A percentile compares a stretch with the other conserved stretches of the same genome.
These are phyloP conservation scores for Aspergillus sp. DNA, from an alignment of 2,329 filamentous ascomycete genomes.

Conservation along the genomic window DNA sequence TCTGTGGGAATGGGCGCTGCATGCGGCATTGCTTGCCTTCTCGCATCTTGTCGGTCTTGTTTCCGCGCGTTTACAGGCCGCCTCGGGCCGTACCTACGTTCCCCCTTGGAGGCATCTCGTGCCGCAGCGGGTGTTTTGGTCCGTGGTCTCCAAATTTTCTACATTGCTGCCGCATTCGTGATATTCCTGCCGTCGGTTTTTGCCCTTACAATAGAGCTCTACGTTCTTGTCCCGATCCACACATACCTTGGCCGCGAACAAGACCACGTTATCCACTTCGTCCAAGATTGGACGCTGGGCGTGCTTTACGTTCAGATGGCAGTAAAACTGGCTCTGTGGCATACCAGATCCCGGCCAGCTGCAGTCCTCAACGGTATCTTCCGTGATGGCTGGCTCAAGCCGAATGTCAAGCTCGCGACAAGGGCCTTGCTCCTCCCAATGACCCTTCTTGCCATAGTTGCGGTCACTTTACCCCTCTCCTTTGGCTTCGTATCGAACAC, in stretches of 20 bases:
- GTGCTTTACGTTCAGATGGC: constrained; percentile 85
- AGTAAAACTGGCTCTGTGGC: constrained; percentile 66
- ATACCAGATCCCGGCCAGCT: constrained; percentile 69
- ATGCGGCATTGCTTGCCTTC: constrained; percentile 64
- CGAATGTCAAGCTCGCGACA: constrained; percentile 76
- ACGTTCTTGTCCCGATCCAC: constrained; percentile 81
- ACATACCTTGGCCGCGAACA: constrained; percentile 61
- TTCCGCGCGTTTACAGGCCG: constrained; percentile 24
- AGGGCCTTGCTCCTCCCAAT: constrained; percentile 83
- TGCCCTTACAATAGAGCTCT: constrained; percentile 80
- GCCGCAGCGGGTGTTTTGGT: constrained; percentile 19
- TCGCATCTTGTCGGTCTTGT: constrained; percentile 48
- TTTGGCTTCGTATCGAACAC: constrained; percentile 56
- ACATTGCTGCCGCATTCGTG: constrained; percentile 72
- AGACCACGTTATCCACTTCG: constrained; percentile 65
- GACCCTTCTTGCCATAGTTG: constrained; percentile 58
- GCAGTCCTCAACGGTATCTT: constrained; percentile 73
- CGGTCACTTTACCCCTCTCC: constrained; percentile 65
- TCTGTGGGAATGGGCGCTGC: constrained; percentile 84
- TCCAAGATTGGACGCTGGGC: constrained; percentile 93
- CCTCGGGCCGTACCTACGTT: constrained; percentile 28
- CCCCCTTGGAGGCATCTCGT: constrained; percentile 29
- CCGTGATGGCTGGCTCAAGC: constrained; percentile 72
- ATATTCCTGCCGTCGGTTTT: constrained; percentile 80
- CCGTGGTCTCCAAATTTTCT: constrained; percentile 58